These are phyloP conservation scores for Acanthamoeba lenticulata DNA, from an alignment of 208 protist genomes.

Conservation along the genomic window DNA sequence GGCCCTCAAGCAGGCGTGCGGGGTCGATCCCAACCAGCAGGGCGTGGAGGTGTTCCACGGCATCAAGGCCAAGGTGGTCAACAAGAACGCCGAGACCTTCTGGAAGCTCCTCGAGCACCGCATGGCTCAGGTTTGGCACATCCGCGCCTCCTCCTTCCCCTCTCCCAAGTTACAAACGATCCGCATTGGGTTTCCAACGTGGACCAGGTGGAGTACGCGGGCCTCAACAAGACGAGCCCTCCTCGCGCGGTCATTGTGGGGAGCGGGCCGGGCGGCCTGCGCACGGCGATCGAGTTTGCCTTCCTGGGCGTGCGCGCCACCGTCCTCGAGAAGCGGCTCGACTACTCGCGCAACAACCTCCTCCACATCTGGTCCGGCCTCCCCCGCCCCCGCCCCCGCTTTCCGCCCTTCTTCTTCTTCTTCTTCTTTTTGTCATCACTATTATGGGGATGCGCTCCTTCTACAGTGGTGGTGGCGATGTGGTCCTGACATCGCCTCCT, in stretches of 20 bases:
- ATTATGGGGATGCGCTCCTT: too few relatives aligned
- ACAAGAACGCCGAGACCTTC: slow-evolving; percentile 42
- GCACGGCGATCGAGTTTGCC: slow-evolving; percentile 48
- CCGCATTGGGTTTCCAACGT: background rate
- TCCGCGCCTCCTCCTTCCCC: background rate
- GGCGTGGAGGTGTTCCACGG: background rate
- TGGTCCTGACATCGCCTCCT: too few relatives aligned
- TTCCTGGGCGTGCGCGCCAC: slow-evolving; percentile 32
- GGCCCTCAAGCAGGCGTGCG: slow-evolving; percentile 11
- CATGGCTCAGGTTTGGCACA: slow-evolving; percentile 5
- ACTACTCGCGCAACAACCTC: slow-evolving; percentile 55
- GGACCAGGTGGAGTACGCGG: slow-evolving; percentile 28
- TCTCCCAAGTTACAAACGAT: background rate
- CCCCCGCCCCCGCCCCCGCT: background rate
- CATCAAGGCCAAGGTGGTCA: slow-evolving; percentile 13
- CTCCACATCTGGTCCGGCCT: slow-evolving; percentile 41
- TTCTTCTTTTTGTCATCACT: too few relatives aligned
- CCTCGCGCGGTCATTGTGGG: slow-evolving; percentile 58
- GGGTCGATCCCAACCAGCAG: background rate
- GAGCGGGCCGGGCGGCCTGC: slow-evolving; percentile 10
- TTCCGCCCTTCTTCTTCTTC: too few relatives aligned
- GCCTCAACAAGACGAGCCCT: background rate
- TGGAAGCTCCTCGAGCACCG: slow-evolving; percentile 57
- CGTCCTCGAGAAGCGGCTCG: slow-evolving; percentile 37
- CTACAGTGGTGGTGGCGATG: too few relatives aligned